These are phyloP conservation scores for Stachybotrys chartarum DNA, from an alignment of 2,329 filamentous ascomycete species.

Conservation along the genomic window DNA sequence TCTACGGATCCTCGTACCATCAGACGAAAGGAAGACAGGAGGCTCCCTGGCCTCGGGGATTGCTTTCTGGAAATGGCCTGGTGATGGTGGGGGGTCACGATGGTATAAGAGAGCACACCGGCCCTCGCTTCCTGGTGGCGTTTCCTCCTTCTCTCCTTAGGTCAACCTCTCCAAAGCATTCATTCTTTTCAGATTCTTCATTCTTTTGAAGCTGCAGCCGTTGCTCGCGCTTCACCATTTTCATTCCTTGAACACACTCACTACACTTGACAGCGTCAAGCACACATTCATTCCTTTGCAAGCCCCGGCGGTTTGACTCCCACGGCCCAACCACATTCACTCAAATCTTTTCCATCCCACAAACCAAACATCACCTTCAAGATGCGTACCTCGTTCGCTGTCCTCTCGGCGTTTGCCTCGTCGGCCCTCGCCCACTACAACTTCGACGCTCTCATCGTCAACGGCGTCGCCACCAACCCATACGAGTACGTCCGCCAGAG, in stretches of 20 bases:
- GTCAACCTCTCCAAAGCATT: not conserved
- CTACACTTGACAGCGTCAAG: not conserved
- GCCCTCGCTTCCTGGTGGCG: too few species aligned
- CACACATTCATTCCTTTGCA: conserved; percentile 12
- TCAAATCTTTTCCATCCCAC: not conserved
- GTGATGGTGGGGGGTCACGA: not conserved
- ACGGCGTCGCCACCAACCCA: conserved; percentile 35
- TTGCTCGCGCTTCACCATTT: not conserved
- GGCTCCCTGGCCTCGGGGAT: too few species aligned
- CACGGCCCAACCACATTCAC: conserved; percentile 1
- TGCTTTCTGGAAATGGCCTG: too few species aligned
- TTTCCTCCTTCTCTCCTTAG: not conserved
- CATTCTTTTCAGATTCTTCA: not conserved
- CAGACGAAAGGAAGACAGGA: not conserved
- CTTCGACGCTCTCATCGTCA: conserved; percentile 37
- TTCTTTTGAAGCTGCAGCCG: conserved; percentile 1
- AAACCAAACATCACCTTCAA: conserved; percentile 5
- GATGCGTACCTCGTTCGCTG: conserved; percentile 17
- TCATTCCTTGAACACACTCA: not conserved
- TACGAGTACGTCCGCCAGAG: conserved; percentile 41
- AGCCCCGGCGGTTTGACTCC: conserved; percentile 15
- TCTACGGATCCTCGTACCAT: not conserved
- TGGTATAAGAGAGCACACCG: not conserved
- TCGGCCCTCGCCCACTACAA: conserved; percentile 32
- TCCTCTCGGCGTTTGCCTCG: conserved; percentile 16